Evolutionary conservation across 345 rosid species (phyloP).

Genomic region (Populus ilicifolia): DNA sequence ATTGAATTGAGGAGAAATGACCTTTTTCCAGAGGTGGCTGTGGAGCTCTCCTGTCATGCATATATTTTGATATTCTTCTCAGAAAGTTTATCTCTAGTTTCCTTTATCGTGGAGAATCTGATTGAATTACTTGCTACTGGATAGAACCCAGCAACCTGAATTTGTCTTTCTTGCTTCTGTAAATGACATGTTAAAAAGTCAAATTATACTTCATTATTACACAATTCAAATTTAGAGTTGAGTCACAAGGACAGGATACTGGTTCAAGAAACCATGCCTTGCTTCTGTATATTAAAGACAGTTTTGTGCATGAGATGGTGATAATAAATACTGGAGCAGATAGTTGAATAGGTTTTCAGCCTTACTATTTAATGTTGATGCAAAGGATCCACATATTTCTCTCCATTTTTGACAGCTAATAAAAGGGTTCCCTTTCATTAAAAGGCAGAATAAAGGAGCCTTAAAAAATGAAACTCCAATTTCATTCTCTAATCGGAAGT

Average conservation of each 20-base stretch:
- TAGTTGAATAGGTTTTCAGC: too few relatives aligned
- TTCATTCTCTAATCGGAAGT: background rate
- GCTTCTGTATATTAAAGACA: too few relatives aligned
- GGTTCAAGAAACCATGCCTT: too few relatives aligned
- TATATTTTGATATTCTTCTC: too few relatives aligned
- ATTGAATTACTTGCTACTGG: background rate
- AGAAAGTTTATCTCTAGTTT: background rate
- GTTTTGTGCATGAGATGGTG: too few relatives aligned
- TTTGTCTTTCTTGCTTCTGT: background rate
- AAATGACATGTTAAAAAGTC: background rate
- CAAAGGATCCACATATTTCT: too few relatives aligned
- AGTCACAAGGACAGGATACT: too few relatives aligned
- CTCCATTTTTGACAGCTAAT: background rate
- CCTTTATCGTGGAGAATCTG: background rate
- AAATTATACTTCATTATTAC: background rate
- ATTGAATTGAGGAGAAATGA: too few relatives aligned
- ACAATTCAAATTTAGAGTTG: too few relatives aligned
- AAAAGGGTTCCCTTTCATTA: background rate
- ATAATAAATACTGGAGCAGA: too few relatives aligned
- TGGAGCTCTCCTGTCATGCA: too few relatives aligned
- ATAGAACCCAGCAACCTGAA: background rate
- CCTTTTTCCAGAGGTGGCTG: too few relatives aligned
- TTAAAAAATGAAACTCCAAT: background rate
- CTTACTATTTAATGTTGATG: background rate
- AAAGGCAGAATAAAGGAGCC: background rate